Conservation (phyloP, 768 basidiomycete genomes). For the Russula compacta region DNA sequence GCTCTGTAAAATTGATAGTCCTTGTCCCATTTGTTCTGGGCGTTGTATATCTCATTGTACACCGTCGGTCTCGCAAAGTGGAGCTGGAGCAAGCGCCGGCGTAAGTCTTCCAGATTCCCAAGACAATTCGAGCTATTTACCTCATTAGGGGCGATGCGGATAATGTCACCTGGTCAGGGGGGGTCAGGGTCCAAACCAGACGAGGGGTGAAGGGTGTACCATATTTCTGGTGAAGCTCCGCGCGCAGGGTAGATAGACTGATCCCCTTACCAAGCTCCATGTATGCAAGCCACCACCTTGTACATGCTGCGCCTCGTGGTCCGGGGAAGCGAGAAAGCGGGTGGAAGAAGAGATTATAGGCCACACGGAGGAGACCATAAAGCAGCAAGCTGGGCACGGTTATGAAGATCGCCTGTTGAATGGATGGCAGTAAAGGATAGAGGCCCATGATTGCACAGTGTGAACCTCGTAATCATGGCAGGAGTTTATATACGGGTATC, state of each 20-base stretch:
- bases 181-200: background rate
- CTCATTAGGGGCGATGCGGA: constrained; percentile 14
- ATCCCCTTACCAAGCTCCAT: constrained; percentile 2
- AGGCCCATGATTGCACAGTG: background rate
- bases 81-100: background rate
- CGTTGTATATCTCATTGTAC: constrained; percentile 14
- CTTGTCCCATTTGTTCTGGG: constrained; percentile 29
- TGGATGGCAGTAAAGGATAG: background rate
- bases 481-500: background rate
- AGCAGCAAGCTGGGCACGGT: background rate
- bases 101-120: background rate
- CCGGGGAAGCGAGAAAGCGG: constrained; percentile 13
- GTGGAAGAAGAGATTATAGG: constrained; percentile 9
- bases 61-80: constrained; percentile 7
- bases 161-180: background rate
- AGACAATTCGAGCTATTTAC: background rate
- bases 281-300: constrained; percentile 14
- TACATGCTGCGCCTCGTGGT: constrained; percentile 13
- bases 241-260: constrained; percentile 6
- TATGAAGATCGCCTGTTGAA: background rate
- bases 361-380: background rate
- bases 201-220: background rate
- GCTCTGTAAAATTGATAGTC: constrained; percentile 32
- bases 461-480: too few relatives aligned
- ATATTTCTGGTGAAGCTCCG: constrained; percentile 7